Conservation (phyloP, 139 green algal species). For the Astrephomene gubernaculifera region DNA sequence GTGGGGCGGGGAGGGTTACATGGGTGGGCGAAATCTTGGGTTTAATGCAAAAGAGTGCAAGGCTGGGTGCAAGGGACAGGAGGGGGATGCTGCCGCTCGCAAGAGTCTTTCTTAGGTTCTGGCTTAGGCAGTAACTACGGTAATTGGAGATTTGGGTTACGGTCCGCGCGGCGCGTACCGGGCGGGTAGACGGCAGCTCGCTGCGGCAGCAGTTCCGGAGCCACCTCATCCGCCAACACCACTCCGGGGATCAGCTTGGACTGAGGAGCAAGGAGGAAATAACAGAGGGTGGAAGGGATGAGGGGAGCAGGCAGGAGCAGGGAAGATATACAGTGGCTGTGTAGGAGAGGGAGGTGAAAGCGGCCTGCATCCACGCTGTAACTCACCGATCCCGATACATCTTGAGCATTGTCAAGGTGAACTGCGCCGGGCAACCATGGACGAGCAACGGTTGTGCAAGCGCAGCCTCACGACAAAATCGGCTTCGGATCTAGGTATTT, state of each 20-base stretch:
- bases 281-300: neutral
- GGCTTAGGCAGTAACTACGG: too few species aligned
- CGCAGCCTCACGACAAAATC: too few species aligned
- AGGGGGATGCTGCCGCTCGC: too few species aligned
- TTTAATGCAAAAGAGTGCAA: too few species aligned
- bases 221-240: neutral
- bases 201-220: slow-evolving; percentile 30
- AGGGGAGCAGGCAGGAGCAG: neutral
- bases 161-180: neutral
- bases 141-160: too few species aligned
- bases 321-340: neutral
- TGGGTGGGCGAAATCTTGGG: too few species aligned
- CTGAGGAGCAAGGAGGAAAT: neutral
- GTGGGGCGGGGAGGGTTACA: too few species aligned
- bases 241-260: slow-evolving; percentile 37
- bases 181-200: slow-evolving; percentile 12
- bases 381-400: slow-evolving; percentile 15
- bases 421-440: neutral
- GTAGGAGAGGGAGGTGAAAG: neutral
- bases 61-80: too few species aligned
- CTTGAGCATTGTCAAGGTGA: neutral
- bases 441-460: too few species aligned
- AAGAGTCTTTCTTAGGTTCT: too few species aligned
- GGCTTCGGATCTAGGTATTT: too few species aligned
- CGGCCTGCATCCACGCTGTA: too few species aligned